Evolutionary conservation across 208 protist genomes (phyloP).

Genomic region (Trypanosoma caninum): DNA sequence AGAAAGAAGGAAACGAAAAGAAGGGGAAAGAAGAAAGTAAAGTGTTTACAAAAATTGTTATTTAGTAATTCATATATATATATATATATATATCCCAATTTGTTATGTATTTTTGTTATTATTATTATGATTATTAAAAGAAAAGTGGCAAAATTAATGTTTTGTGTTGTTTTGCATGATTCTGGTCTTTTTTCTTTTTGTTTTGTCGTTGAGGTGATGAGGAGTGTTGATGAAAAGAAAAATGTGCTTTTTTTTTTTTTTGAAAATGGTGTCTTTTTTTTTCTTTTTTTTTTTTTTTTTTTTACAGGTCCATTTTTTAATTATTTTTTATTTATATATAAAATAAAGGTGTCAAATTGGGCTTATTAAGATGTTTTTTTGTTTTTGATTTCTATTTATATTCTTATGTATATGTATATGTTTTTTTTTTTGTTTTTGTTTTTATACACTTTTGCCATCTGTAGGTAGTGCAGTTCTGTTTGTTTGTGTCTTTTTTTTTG

Average conservation of each 20-base stretch:
- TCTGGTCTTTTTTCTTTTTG: background rate
- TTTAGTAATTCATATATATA: no score
- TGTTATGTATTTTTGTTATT: no score
- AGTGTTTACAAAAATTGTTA: no score
- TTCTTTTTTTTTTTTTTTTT: conserved; percentile 12
- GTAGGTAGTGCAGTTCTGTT: no score
- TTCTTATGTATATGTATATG: background rate
- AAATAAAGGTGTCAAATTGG: no score
- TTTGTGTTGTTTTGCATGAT: no score
- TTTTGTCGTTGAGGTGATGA: background rate
- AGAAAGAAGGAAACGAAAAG: conserved; percentile 1
- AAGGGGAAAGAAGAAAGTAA: background rate
- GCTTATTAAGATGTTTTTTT: background rate
- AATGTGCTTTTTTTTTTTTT: background rate
- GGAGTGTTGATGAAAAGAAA: no score
- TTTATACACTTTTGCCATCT: background rate
- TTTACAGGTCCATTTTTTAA: background rate
- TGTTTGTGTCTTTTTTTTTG: no score
- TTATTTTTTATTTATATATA: no score
- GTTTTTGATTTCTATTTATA: background rate
- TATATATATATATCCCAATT: no score
- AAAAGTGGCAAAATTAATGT: background rate
- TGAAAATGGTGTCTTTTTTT: background rate
- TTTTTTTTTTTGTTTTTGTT: conserved; percentile 7
- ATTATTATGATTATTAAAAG: no score